Base-by-base conservation (phyloP, 345 rosid species). In the Noccaea bulbosa region DNA sequence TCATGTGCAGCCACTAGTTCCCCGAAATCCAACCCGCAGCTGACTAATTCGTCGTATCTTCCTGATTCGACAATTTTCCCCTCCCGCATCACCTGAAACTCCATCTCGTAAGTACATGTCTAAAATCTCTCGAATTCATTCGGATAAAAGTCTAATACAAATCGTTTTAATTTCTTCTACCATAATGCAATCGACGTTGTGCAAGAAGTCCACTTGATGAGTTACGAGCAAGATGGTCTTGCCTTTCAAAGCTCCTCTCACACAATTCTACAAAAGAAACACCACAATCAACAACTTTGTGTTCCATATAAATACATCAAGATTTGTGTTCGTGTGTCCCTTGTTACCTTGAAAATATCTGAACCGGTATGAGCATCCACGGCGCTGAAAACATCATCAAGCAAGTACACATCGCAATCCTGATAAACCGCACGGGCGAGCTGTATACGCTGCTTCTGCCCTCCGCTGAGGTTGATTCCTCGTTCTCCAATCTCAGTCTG, bases 361-460 rank as follows among this genome's bases (percentile, higher is more conserved):
- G 98, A 81, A 7, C 98, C 98, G 5, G 98, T 93, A 76, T 93
- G 97, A 50, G 98, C 97, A 85, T 93, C 98, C 50, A 93, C 97
- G 15, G 96, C 97, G 48, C 98, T 93, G 45, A 93, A 93, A 74
- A 91, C 88, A 63, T 93, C 98, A 69, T 93, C 98, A 4, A 93
- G 93, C 72, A 93, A 88, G 74, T 89, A 93, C 34, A 87, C 86
- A 71, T 93, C 98, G 55, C 78, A 79, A 67, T 93, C 97, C 73
- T 91, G 97, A 74, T 91, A 93, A 44, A 91, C 97, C 1, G 97
- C 96, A 51, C 96, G 83, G 7, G 98, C 98, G 3, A 93, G 94
- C 65, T 93, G 98, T 59, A 93, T 81, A 52, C 98, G 81, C 80
- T 93, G 98, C 80, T 93, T 93, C 84, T 93, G 98, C 9, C 98